Percentiles rank a stretch among this genome's conserved stretches.
Conservation (phyloP, 306 rosid genomes). For the Glycine tomentella region DNA sequence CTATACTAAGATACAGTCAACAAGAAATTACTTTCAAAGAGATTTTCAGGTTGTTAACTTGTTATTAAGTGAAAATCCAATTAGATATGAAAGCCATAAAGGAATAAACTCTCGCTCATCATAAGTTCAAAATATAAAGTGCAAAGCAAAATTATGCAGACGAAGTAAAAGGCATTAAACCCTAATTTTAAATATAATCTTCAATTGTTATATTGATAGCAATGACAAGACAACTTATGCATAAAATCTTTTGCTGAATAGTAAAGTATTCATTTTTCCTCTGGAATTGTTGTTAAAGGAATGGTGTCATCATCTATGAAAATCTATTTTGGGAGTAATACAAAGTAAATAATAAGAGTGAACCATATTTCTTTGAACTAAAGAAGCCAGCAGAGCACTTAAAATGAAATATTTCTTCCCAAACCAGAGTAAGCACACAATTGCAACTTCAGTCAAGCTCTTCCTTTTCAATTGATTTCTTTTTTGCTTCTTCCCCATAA, state of each 20-base stretch:
- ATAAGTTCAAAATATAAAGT: constrained; percentile 33
- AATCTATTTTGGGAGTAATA: not conserved
- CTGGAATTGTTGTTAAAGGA: constrained; percentile 20
- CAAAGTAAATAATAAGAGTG: not conserved
- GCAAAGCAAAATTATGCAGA: not conserved
- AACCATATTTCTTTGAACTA: constrained; percentile 9
- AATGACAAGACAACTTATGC: constrained; percentile 10
- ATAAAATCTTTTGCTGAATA: constrained; percentile 6
- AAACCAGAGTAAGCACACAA: not conserved
- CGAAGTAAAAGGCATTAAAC: constrained; percentile 9
- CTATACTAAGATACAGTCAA: constrained; percentile 8
- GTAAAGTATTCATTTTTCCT: constrained; percentile 32
- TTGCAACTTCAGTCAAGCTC: constrained; percentile 25
- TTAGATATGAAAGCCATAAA: constrained; percentile 27
- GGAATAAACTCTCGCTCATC: not conserved
- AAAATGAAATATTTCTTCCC: not conserved
- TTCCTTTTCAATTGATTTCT: not conserved
- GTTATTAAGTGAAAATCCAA: constrained; percentile 18
- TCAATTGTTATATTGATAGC: constrained; percentile 14
- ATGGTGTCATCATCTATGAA: constrained; percentile 22
- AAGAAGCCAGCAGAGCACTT: constrained; percentile 26
- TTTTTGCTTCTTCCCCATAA: constrained; percentile 6
- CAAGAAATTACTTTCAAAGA: constrained; percentile 3
- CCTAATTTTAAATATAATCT: constrained; percentile 10
- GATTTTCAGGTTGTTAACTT: not conserved